phyloP scores from a whole-genome alignment of 2,329 filamentous ascomycete genomes.

The Chalaropsis thielavioides region DNA sequence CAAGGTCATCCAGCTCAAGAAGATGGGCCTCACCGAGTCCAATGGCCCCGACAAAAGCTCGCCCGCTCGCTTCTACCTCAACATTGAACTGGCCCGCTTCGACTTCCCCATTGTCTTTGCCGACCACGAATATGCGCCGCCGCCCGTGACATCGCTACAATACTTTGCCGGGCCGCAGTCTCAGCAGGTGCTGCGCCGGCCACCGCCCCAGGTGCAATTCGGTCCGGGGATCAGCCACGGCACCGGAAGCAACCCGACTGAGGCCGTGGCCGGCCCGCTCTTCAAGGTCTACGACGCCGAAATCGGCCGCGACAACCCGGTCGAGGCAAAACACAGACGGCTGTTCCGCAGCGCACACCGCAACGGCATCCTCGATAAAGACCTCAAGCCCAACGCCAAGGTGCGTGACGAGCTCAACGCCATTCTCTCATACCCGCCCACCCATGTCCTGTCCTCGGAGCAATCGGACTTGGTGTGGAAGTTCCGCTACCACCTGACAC shows the following conservation, averaged over 20 bases:
- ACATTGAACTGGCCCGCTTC: conserved; percentile 84
- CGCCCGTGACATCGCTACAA: conserved; percentile 34
- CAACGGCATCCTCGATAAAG: conserved; percentile 86
- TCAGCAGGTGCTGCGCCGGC: conserved; percentile 49
- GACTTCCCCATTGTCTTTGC: conserved; percentile 93
- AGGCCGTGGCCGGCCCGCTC: conserved; percentile 40
- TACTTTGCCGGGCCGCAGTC: neutral
- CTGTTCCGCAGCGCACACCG: conserved; percentile 80
- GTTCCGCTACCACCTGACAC: conserved; percentile 83
- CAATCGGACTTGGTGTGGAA: conserved; percentile 97
- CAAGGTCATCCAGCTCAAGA: conserved; percentile 25
- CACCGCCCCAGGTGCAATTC: conserved; percentile 75
- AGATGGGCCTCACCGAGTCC: conserved; percentile 22
- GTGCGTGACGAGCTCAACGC: conserved; percentile 84
- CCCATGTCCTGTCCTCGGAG: conserved; percentile 71
- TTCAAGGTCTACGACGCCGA: conserved; percentile 90
- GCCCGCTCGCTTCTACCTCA: conserved; percentile 54
- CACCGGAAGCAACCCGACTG: neutral
- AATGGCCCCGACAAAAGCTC: conserved; percentile 22
- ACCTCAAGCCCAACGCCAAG: conserved; percentile 91
- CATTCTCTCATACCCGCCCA: conserved; percentile 85
- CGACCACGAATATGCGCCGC: conserved; percentile 79
- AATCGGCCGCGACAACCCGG: conserved; percentile 77
- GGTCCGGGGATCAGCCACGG: conserved; percentile 68
- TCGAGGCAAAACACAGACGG: conserved; percentile 84